Percentiles rank a stretch among this genome's conserved stretches.
These are phyloP conservation scores for Noccaea caerulescens DNA, from an alignment of 345 rosid genomes.

Conservation along the genomic window DNA sequence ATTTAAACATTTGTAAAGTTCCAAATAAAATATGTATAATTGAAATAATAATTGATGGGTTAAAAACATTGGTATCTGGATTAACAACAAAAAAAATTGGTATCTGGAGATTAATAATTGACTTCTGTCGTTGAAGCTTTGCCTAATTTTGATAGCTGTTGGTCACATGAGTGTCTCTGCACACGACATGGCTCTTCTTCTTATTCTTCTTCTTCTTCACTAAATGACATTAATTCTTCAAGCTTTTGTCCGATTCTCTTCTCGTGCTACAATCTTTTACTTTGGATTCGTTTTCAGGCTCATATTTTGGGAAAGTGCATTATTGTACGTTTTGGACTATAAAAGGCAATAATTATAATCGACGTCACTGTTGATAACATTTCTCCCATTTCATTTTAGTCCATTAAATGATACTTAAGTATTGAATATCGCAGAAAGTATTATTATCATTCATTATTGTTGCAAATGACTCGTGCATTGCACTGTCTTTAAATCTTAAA, in stretches of 20 bases:
- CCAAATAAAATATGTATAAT: slow-evolving; percentile 19
- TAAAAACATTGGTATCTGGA: slow-evolving; percentile 13
- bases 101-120: slow-evolving; percentile 33
- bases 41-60: slow-evolving; percentile 5
- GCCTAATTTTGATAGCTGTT: slow-evolving; percentile 36
- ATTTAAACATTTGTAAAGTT: slow-evolving; percentile 26
- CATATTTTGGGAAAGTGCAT: slow-evolving; percentile 36
- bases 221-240: slow-evolving; percentile 35
- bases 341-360: slow-evolving; percentile 25
- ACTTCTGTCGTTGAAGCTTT: slow-evolving; percentile 32
- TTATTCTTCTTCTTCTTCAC: slow-evolving; percentile 17
- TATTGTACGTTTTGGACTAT: slow-evolving; percentile 38
- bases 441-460: not conserved
- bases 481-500: not conserved
- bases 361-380: slow-evolving; percentile 35
- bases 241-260: slow-evolving; percentile 38
- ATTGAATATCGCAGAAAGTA: not conserved
- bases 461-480: slow-evolving; percentile 3
- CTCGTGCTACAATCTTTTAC: slow-evolving; percentile 20
- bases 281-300: slow-evolving; percentile 34
- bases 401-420: not conserved
- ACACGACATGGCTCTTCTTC: slow-evolving; percentile 29
- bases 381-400: not conserved
- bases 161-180: slow-evolving; percentile 44
- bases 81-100: not conserved